Conservation (phyloP, 2,329 filamentous ascomycete genomes). For the Hymenoscyphus infarciens region DNA sequence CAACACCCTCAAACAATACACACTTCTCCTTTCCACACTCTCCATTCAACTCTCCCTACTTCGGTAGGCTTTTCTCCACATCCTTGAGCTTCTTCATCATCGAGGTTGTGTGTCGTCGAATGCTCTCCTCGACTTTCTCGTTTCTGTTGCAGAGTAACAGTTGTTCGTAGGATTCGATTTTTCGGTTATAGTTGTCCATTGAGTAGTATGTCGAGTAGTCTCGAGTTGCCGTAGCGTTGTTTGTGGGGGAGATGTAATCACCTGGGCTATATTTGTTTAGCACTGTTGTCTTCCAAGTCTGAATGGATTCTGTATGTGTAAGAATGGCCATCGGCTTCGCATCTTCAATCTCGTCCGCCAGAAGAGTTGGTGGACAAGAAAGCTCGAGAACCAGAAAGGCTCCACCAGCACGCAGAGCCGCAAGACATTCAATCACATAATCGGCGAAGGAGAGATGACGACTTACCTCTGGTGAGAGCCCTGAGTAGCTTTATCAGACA, state of each 20-base stretch:
- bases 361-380: constrained; percentile 69
- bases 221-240: neutral
- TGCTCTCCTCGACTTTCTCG: neutral
- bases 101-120: neutral
- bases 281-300: neutral
- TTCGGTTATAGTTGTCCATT: neutral
- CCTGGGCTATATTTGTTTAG: neutral
- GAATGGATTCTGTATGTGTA: constrained; percentile 52
- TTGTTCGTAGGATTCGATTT: constrained; percentile 2
- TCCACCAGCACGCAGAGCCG: constrained; percentile 72
- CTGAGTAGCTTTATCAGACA: neutral
- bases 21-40: too few relatives aligned
- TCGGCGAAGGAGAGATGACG: constrained; percentile 46
- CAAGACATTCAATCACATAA: constrained; percentile 76
- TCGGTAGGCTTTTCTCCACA: neutral
- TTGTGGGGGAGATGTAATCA: neutral
- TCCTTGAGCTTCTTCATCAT: constrained; percentile 3
- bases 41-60: neutral
- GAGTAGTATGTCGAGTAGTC: neutral
- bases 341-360: constrained; percentile 75
- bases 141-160: neutral
- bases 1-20: too few relatives aligned
- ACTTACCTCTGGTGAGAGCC: neutral
- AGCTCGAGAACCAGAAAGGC: constrained; percentile 78
- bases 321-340: constrained; percentile 68